These are phyloP conservation scores for Aphanomyces euteiches DNA, from an alignment of 352 stramenopile genomes.

Conservation along the genomic window DNA sequence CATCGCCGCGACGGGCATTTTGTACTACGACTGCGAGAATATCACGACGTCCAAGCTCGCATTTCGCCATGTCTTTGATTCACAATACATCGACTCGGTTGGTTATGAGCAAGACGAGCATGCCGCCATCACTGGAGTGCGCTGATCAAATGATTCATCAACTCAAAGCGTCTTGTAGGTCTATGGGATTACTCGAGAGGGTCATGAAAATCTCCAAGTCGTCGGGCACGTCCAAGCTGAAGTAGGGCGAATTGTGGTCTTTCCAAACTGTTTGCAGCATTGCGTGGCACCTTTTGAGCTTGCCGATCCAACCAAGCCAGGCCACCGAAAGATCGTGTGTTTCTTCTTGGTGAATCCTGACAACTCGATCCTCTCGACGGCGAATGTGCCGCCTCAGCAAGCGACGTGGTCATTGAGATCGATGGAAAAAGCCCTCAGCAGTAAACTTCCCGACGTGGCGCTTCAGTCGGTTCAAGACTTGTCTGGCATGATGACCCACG, in stretches of 20 bases:
- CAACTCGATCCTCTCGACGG: conserved; percentile 37
- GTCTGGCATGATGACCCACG: conserved; percentile 31
- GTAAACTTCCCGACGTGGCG: not conserved
- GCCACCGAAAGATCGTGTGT: conserved; percentile 45
- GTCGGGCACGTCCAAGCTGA: conserved; percentile 34
- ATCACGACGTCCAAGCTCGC: conserved; percentile 41
- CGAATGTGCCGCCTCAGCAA: conserved; percentile 43
- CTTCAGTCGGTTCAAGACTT: conserved; percentile 25
- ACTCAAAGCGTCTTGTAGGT: conserved; percentile 3
- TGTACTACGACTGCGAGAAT: conserved; percentile 53
- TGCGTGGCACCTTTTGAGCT: conserved; percentile 49
- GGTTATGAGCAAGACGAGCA: not conserved
- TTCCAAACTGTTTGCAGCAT: conserved; percentile 47
- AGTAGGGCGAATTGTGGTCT: conserved; percentile 39
- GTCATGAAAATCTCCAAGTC: conserved; percentile 23
- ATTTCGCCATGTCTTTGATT: conserved; percentile 36
- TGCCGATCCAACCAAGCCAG: conserved; percentile 34
- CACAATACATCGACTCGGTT: conserved; percentile 22
- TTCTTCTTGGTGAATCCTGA: conserved; percentile 49
- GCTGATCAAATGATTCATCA: conserved; percentile 3
- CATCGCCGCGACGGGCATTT: conserved; percentile 48
- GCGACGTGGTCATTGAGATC: conserved; percentile 33
- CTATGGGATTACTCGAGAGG: not conserved
- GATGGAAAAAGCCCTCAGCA: not conserved
- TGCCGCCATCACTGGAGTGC: conserved; percentile 1